These are phyloP conservation scores for Juglanconis juglandina DNA, from an alignment of 2,329 filamentous ascomycete genomes.

Conservation along the genomic window DNA sequence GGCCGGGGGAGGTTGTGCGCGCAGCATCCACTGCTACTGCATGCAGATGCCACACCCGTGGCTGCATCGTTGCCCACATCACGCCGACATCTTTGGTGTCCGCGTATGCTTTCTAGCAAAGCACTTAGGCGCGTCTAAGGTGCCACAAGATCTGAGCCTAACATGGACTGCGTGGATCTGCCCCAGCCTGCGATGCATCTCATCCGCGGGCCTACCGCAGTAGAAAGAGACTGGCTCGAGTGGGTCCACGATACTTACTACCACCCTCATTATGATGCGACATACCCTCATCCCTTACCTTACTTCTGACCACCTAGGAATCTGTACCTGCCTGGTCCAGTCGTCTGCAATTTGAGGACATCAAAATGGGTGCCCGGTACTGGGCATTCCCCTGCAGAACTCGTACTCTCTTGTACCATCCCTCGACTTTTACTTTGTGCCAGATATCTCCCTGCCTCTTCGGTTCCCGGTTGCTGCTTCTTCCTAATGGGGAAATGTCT, in stretches of 20 bases:
- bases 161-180: conserved; percentile 5
- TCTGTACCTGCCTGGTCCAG: conserved; percentile 10
- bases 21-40: conserved; percentile 6
- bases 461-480: conserved; percentile 3
- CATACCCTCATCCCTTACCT: conserved; percentile 10
- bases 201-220: neutral
- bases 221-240: neutral
- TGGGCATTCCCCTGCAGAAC: neutral
- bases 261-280: conserved; percentile 8
- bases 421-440: neutral
- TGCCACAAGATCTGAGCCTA: conserved; percentile 17
- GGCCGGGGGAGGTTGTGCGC: conserved; percentile 2
- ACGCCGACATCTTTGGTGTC: conserved; percentile 3
- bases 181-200: conserved; percentile 4
- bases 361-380: neutral
- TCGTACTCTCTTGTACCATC: conserved; percentile 10
- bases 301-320: neutral
- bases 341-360: conserved; percentile 1
- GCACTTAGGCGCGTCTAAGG: conserved; percentile 7
- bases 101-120: neutral
- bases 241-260: conserved; percentile 11
- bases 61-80: conserved; percentile 9
- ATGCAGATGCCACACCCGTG: conserved; percentile 14
- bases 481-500: conserved; percentile 11
- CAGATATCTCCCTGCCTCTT: conserved; percentile 1